Evolutionary conservation across 805 yeast genomes (phyloP).

Genomic region (Starmera dryadoides): DNA sequence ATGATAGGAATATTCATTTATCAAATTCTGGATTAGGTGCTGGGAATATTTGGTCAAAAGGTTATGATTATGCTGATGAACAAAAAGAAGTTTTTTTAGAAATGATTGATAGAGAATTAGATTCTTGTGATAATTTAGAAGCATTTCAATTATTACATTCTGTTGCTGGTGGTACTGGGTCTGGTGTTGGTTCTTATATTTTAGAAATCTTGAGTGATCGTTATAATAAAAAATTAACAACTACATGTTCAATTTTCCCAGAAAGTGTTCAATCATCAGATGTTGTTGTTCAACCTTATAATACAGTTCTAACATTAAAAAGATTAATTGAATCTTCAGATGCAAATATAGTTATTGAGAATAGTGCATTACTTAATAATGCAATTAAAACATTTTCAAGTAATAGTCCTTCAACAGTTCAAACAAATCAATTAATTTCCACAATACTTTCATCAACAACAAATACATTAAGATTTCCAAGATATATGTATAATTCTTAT

Average conservation of each 20-base stretch:
- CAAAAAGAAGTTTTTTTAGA: slow-evolving; percentile 71
- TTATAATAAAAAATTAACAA: slow-evolving; percentile 73
- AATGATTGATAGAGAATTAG: slow-evolving; percentile 83
- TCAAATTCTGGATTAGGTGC: slow-evolving; percentile 88
- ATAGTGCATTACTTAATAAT: slow-evolving; percentile 70
- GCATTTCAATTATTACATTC: slow-evolving; percentile 90
- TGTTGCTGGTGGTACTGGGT: slow-evolving; percentile 98
- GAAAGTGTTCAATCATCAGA: slow-evolving; percentile 74
- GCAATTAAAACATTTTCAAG: slow-evolving; percentile 57
- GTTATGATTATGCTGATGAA: slow-evolving; percentile 66
- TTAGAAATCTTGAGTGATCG: slow-evolving; percentile 75
- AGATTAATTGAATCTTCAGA: slow-evolving; percentile 82
- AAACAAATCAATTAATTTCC: slow-evolving; percentile 80
- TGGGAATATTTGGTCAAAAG: slow-evolving; percentile 93
- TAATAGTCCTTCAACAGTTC: slow-evolving; percentile 59
- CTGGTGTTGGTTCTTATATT: slow-evolving; percentile 84
- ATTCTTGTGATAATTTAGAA: slow-evolving; percentile 80
- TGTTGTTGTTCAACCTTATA: slow-evolving; percentile 98
- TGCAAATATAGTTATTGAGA: slow-evolving; percentile 84
- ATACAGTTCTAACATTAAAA: slow-evolving; percentile 74
- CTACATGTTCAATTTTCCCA: slow-evolving; percentile 86
- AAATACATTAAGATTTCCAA: slow-evolving; percentile 84
- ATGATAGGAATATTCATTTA: slow-evolving; percentile 74
- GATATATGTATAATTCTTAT: slow-evolving; percentile 81
- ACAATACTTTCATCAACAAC: slow-evolving; percentile 80